phyloP scores from a whole-genome alignment of 2,329 filamentous ascomycete genomes.

The Xylaria sp. region DNA sequence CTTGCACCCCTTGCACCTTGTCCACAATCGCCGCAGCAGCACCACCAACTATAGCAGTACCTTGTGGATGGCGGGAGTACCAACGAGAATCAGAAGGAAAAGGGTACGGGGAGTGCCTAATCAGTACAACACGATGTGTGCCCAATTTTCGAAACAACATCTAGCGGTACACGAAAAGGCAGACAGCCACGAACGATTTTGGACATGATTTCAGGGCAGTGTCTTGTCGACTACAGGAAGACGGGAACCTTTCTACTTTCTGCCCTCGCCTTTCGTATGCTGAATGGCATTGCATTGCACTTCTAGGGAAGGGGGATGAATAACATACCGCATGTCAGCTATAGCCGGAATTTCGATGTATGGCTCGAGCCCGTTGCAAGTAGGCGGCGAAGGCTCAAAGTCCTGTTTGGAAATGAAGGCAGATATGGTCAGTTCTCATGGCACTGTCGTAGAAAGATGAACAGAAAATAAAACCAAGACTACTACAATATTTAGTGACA shows the following conservation, averaged over 20 bases:
- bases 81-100: slow-evolving; percentile 40
- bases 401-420: slow-evolving; percentile 59
- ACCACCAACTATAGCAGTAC: slow-evolving; percentile 39
- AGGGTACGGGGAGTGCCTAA: slow-evolving; percentile 40
- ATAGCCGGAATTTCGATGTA: slow-evolving; percentile 64
- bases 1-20: slow-evolving; percentile 53
- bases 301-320: slow-evolving; percentile 8
- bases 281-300: slow-evolving; percentile 9
- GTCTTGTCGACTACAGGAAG: slow-evolving; percentile 14
- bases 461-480: slow-evolving; percentile 19
- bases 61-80: slow-evolving; percentile 41
- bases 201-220: slow-evolving; percentile 3
- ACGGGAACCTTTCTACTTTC: slow-evolving; percentile 6
- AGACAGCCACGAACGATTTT: slow-evolving; percentile 7
- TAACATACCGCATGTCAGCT: slow-evolving; percentile 66
- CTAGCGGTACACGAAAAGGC: slow-evolving; percentile 28
- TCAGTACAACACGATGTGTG: slow-evolving; percentile 42
- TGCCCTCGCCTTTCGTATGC: slow-evolving; percentile 4
- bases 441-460: slow-evolving; percentile 34
- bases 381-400: slow-evolving; percentile 64
- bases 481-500: slow-evolving; percentile 30
- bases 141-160: slow-evolving; percentile 37
- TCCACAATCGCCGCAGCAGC: slow-evolving; percentile 44
- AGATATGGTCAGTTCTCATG: slow-evolving; percentile 50
- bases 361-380: slow-evolving; percentile 60